Evolutionary conservation across 768 basidiomycete genomes (phyloP).

Genomic region (Lentinula detonsa): DNA sequence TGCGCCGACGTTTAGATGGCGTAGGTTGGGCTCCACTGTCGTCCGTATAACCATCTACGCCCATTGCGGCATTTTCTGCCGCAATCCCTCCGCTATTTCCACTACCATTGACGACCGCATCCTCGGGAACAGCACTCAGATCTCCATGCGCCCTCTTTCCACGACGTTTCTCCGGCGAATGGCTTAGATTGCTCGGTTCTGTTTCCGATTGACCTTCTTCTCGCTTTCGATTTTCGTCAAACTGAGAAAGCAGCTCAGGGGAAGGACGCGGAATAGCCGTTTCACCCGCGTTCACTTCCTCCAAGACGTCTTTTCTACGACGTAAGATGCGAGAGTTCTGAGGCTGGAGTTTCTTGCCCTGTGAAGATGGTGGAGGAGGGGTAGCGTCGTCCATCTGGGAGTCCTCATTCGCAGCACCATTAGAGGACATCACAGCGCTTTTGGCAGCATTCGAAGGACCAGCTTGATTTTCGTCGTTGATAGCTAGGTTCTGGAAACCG

Average conservation of each 20-base stretch:
- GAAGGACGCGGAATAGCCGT: constrained; percentile 44
- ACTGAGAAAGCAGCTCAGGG: constrained; percentile 43
- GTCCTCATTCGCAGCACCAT: neutral
- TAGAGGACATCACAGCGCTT: neutral
- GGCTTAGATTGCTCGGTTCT: neutral
- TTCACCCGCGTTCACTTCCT: constrained; percentile 35
- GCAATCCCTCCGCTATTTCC: neutral
- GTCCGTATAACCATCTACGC: neutral
- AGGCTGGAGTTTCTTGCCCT: neutral
- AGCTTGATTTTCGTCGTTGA: neutral
- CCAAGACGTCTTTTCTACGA: constrained; percentile 42
- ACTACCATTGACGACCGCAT: neutral
- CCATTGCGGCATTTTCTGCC: neutral
- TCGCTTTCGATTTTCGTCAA: neutral
- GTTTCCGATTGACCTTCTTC: neutral
- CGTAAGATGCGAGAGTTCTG: constrained; percentile 21
- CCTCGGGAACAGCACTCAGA: neutral
- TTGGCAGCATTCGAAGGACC: neutral
- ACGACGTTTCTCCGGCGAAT: neutral
- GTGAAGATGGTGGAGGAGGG: neutral
- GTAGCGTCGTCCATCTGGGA: neutral
- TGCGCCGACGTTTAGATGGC: neutral
- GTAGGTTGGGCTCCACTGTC: neutral
- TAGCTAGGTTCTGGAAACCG: constrained; percentile 11
- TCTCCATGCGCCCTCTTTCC: constrained; percentile 1